These are phyloP conservation scores for Postia placenta DNA, from an alignment of 768 basidiomycete genomes.

Conservation along the genomic window DNA sequence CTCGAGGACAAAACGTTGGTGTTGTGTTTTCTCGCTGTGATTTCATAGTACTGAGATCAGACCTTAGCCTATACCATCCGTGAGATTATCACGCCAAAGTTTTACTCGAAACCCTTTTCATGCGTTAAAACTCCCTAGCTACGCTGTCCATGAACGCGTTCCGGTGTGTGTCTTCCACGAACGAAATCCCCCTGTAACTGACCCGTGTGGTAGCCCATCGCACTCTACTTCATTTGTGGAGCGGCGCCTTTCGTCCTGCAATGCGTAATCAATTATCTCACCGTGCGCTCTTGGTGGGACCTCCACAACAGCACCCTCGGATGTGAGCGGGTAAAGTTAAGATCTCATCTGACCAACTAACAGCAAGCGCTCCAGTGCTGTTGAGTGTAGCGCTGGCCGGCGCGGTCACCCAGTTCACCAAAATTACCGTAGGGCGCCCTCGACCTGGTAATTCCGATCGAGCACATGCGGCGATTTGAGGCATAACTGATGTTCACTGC, in stretches of 20 bases:
- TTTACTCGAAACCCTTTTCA: too few species aligned
- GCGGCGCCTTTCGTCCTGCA: slow-evolving; percentile 69
- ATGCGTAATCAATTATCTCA: slow-evolving; percentile 60
- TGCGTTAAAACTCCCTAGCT: slow-evolving; percentile 32
- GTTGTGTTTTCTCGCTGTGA: background rate
- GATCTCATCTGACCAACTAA: background rate
- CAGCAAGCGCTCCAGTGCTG: slow-evolving; percentile 60
- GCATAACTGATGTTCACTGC: background rate
- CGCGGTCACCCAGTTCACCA: slow-evolving; percentile 75
- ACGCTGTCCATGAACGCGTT: slow-evolving; percentile 70
- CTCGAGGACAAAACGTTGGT: slow-evolving; percentile 70
- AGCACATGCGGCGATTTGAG: background rate
- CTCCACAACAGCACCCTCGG: slow-evolving; percentile 62
- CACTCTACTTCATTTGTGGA: slow-evolving; percentile 34
- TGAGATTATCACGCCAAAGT: background rate
- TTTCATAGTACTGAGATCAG: background rate
- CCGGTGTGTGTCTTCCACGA: slow-evolving; percentile 41
- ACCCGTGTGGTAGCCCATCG: slow-evolving; percentile 2
- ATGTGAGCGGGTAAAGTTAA: slow-evolving; percentile 31
- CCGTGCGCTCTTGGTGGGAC: slow-evolving; percentile 87
- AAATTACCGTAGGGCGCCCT: slow-evolving; percentile 85
- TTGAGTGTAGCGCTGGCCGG: slow-evolving; percentile 75
- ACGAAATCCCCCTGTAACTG: too few species aligned
- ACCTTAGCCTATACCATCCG: slow-evolving; percentile 3
- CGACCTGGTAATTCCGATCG: slow-evolving; percentile 74